Base-by-base conservation (phyloP, 352 stramenopile species). In the Phytophthora vignae region DNA sequence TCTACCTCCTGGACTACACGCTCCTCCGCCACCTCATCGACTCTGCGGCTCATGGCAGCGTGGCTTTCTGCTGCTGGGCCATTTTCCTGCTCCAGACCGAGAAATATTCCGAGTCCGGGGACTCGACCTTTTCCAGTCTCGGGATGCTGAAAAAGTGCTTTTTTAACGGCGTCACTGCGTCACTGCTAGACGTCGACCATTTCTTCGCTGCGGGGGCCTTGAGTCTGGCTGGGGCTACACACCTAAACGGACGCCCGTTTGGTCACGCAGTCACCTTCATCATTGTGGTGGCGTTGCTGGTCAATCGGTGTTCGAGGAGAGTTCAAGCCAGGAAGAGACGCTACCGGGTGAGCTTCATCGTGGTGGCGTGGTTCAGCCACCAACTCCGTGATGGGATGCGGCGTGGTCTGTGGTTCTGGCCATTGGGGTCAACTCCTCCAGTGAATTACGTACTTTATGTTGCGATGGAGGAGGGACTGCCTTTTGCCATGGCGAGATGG, bases 401-500 rank as follows among this genome's bases (percentile, higher is more conserved):
- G 1, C 83, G 59, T 44, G 84, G 87, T 0, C 71, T 94, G 15
- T 94, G 84, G 84, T 87, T 90, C 58, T 94, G 83, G 84, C 87
- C 87, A 31, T 60, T 92, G 4, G 87, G 84, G 2, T 92, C 84
- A 10, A 91, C 84, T 12, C 83, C 79, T 12, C 77, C 82, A 14
- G 79, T 94, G 49, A 79, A 81, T 21, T 92, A 94, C 55, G 60
- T 80, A 3, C 44, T 94, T n/a, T 94, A 94, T 53, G 60, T 94
- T 25, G 62, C 76, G 46, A 68, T 89, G 66, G 83, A 92, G 64
- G 61, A 84, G 46, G 60, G 50, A 36, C 69, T 92, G 57, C 83
- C 87, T 21, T 82, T 90, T 61, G 55, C 67, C 25, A 79, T 87
- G 74, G 76, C 72, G 4, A 71, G 66, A 56, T 85, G 78, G 80